Conservation (phyloP, 2,329 filamentous ascomycete genomes). For the Pseudomassariella vexata region DNA sequence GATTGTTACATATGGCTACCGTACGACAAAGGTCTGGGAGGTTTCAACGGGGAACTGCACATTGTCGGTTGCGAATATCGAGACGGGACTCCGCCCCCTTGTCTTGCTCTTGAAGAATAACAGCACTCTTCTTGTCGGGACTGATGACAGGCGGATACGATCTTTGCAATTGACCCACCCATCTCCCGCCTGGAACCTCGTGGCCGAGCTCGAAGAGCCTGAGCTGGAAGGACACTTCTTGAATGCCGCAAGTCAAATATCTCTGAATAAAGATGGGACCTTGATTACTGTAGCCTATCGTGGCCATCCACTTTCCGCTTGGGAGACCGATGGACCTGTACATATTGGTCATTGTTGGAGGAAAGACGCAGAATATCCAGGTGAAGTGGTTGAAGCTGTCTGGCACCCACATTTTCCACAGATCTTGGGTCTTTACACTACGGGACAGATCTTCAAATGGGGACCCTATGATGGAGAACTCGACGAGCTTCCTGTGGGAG, state of each 20-base stretch:
- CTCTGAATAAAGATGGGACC: constrained; percentile 20
- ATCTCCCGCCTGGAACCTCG: no score
- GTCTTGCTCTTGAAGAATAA: constrained; percentile 15
- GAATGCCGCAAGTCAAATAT: constrained; percentile 19
- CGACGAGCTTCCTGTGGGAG: constrained; percentile 16
- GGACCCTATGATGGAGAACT: constrained; percentile 20
- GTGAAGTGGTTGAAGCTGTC: constrained; percentile 17
- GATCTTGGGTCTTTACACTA: constrained; percentile 25
- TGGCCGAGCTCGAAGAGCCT: constrained; percentile 17
- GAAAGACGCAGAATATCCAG: constrained; percentile 9
- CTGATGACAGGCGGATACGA: no score
- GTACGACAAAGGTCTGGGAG: constrained; percentile 20
- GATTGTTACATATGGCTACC: constrained; percentile 21
- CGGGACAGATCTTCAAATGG: constrained; percentile 30
- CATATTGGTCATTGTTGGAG: constrained; percentile 22
- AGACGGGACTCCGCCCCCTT: constrained; percentile 17
- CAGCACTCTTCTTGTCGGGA: constrained; percentile 14
- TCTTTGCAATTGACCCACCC: no score
- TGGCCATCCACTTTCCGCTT: constrained; percentile 21
- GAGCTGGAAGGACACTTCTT: constrained; percentile 17
- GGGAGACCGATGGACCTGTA: constrained; percentile 19
- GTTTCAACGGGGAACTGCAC: constrained; percentile 17
- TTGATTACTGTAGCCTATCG: constrained; percentile 23
- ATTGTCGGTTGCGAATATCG: constrained; percentile 13
- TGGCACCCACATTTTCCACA: constrained; percentile 23